These are phyloP conservation scores for Knoxia roxburghii DNA, from an alignment of 257 asterid genomes.

Conservation along the genomic window DNA sequence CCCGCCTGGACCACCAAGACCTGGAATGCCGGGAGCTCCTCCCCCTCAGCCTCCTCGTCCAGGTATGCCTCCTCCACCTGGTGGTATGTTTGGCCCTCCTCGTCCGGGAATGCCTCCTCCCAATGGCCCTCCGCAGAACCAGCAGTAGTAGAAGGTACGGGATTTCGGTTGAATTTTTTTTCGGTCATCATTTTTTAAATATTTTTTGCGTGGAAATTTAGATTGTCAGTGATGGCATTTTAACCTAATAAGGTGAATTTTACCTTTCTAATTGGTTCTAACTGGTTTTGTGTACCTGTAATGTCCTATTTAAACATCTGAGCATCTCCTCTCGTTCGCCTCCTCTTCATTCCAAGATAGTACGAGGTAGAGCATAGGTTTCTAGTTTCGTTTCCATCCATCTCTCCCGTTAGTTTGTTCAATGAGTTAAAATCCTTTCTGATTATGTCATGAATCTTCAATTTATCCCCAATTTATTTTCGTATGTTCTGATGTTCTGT, in stretches of 20 bases:
- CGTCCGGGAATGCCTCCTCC: constrained; percentile 96
- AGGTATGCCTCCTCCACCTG: constrained; percentile 68
- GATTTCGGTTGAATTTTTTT: neutral
- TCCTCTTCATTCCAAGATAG: too few relatives aligned
- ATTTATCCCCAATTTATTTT: too few relatives aligned
- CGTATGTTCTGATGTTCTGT: too few relatives aligned
- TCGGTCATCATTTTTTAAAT: neutral
- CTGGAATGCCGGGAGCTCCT: constrained; percentile 77
- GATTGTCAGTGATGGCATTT: neutral
- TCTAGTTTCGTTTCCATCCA: too few relatives aligned
- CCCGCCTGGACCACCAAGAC: constrained; percentile 73
- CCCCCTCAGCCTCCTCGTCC: constrained; percentile 66
- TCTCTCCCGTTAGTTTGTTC: too few relatives aligned
- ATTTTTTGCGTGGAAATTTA: neutral
- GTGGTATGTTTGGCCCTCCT: constrained; percentile 68
- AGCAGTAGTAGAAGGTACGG: constrained; percentile 36
- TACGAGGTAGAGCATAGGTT: too few relatives aligned
- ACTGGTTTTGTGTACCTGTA: neutral
- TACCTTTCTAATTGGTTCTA: neutral
- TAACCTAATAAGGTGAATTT: neutral
- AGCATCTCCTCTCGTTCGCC: too few relatives aligned
- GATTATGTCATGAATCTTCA: too few relatives aligned
- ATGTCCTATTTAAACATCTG: too few relatives aligned
- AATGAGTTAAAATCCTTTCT: too few relatives aligned
- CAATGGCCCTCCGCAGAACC: constrained; percentile 55